Evolutionary conservation across 2,329 filamentous ascomycete species (phyloP), one percentile per base, ranked within the genome.

Genomic region (Pseudovirgaria hyperparasitica): DNA sequence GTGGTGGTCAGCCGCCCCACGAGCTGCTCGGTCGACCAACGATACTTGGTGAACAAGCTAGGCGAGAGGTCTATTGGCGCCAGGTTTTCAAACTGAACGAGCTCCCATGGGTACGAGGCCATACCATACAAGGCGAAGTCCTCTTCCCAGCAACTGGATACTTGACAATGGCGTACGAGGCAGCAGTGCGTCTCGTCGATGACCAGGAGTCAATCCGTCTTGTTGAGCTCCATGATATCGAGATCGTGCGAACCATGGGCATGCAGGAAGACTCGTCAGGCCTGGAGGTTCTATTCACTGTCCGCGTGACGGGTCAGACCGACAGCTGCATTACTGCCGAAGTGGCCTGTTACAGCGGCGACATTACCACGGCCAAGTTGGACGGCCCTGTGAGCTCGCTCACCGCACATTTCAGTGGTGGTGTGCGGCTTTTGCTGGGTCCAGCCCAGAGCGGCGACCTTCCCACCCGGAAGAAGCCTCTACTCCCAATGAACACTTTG

Each of bases 81-180:
- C 29, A 32, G 23, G n/a, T 27, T 4, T 14, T 34, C 5, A 17
- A 18, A 2, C 16, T 27, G 3, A 13, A 22, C 5, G 32, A 35
- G 21, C 5, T 32, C 12, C 19, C 19, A 3, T 35, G 32, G 32
- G 5, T 35, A 3, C 3, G 6, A 4, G 32, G 27, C 16, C 32
- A 35, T 18, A 8, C 18, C 6, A n/a, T 35, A 5, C 23, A 35
- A 9, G 29, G 32, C 8, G 41, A 54, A 6, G 36, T 55, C 2
- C 37, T 65, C 2, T 61, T 60, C 22, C 62, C 62, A 0, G 52
- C 38, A 2, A 54, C 60, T 2, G 60, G 48, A 0, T 63, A 58
- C 28, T 28, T 63, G 2, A 42, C 47, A 9, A 59, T 61, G 43
- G 50, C 47, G 2, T 16, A 30, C 4, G 33, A 33, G n/a, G 33